Evolutionary conservation across 176 grass and related monocot species (phyloP), one percentile per base, ranked within the genome.

Genomic region (Secale cereale): DNA sequence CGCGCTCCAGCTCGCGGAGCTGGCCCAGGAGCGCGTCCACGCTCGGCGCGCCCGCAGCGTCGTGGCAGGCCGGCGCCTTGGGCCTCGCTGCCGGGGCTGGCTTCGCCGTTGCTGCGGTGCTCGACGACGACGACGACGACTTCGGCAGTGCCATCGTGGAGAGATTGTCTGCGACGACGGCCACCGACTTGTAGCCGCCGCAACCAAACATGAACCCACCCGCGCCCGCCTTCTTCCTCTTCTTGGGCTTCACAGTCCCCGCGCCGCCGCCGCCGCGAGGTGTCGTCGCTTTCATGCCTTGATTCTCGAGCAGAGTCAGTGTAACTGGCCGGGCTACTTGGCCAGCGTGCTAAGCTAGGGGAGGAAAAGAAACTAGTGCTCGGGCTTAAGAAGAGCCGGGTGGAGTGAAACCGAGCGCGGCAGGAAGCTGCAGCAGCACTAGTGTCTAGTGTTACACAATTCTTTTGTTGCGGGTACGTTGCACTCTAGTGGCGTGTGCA

Each of bases 1-100:
- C 81, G 31, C 31, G 85, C 70, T 97, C 94, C 79, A 97, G 91
- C 46, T 97, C 89, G 8, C 8, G 56, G 5, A 94, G 91, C 83
- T 94, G 69, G 46, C 28, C 77, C 76, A 97, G 70, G 4, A 94
- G 87, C 74, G 85, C 33, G 39, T 82, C 88, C 59, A 97, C 90
- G 81, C 80, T 87, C 1, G 84, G 81, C 35, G 85, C 77, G 62
- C 41, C 79, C 28, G 86, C 76, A 10, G 60, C 61, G 3, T 76
- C 73, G 0, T 22, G 27, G 8, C 16, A 22, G 45, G 32, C 77
- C 76, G 4, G 31, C 77, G 26, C 84, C 36, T 7, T 20, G 20
- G 7, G 65, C 73, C 26, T 91, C 16, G 20, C 77, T 32, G 26
- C 2, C 1, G 20, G 7, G 11, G 19, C 9, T 14, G 77, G 70